Percentiles rank a stretch among this genome's conserved stretches.
phyloP scores from a whole-genome alignment of 2,329 filamentous ascomycete species.

The Gnomoniopsis smithogilvyi region DNA sequence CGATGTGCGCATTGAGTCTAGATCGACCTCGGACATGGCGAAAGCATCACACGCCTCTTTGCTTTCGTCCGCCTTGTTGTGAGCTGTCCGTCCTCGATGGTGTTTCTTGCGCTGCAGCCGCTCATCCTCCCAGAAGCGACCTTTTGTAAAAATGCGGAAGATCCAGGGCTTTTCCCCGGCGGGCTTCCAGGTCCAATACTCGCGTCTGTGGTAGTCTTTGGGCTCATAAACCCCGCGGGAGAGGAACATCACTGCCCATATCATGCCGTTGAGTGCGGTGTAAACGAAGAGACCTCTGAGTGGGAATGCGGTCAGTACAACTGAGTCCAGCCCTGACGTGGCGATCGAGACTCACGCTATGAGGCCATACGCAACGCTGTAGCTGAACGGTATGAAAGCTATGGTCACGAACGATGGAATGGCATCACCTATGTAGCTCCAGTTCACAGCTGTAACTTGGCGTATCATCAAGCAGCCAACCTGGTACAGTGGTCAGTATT shows the following conservation, averaged over 20 bases:
- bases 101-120: slow-evolving; percentile 2
- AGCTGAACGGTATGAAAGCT: slow-evolving; percentile 73
- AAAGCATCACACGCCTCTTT: slow-evolving; percentile 14
- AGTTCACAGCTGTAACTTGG: slow-evolving; percentile 72
- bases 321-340: neutral
- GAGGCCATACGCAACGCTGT: slow-evolving; percentile 74
- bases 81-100: neutral
- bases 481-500: neutral
- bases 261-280: slow-evolving; percentile 45
- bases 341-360: slow-evolving; percentile 54
- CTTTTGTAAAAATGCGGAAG: slow-evolving; percentile 32
- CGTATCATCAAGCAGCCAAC: slow-evolving; percentile 77
- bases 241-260: slow-evolving; percentile 41
- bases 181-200: slow-evolving; percentile 54
- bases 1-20: slow-evolving; percentile 12
- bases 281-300: slow-evolving; percentile 52
- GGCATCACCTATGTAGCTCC: slow-evolving; percentile 72
- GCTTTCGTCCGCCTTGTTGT: neutral
- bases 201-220: slow-evolving; percentile 51
- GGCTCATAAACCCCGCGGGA: slow-evolving; percentile 43
- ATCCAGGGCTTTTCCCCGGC: slow-evolving; percentile 46
- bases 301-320: neutral
- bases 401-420: slow-evolving; percentile 74
- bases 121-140: slow-evolving; percentile 25
- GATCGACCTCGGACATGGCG: slow-evolving; percentile 14